These are phyloP conservation scores for Nakazawaea ernobii DNA, from an alignment of 805 yeast genomes.

Conservation along the genomic window DNA sequence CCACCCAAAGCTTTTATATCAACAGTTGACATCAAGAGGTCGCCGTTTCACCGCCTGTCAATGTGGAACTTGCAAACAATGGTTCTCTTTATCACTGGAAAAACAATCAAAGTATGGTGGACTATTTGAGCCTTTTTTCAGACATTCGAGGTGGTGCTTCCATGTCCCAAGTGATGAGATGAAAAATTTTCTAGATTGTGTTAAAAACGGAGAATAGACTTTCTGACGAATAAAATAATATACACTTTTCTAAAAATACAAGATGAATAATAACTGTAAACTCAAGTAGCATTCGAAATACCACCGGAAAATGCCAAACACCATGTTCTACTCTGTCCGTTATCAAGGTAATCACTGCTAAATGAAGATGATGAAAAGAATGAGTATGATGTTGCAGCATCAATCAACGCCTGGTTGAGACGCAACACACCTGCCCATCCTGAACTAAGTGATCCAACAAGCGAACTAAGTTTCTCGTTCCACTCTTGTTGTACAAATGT, in stretches of 20 bases:
- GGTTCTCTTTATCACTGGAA: slow-evolving; percentile 15
- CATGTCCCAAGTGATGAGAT: neutral
- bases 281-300: slow-evolving; percentile 23
- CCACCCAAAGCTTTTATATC: slow-evolving; percentile 15
- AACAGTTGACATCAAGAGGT: slow-evolving; percentile 13
- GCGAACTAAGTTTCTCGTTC: slow-evolving; percentile 40
- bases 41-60: slow-evolving; percentile 17
- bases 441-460: slow-evolving; percentile 44
- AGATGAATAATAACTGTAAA: neutral
- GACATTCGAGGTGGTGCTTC: slow-evolving; percentile 17
- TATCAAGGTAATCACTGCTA: slow-evolving; percentile 55
- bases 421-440: slow-evolving; percentile 74
- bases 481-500: slow-evolving; percentile 60
- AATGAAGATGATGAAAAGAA: slow-evolving; percentile 57
- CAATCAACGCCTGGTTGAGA: slow-evolving; percentile 68
- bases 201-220: too few relatives aligned
- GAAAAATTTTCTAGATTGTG: too few relatives aligned
- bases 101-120: slow-evolving; percentile 11
- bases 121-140: slow-evolving; percentile 15
- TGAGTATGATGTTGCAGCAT: slow-evolving; percentile 56
- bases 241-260: neutral
- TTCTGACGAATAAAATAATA: neutral
- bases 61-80: slow-evolving; percentile 18
- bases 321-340: slow-evolving; percentile 87
- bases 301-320: slow-evolving; percentile 71